Base-by-base conservation (phyloP, 108 stramenopile genomes). In the Seminavis robusta region DNA sequence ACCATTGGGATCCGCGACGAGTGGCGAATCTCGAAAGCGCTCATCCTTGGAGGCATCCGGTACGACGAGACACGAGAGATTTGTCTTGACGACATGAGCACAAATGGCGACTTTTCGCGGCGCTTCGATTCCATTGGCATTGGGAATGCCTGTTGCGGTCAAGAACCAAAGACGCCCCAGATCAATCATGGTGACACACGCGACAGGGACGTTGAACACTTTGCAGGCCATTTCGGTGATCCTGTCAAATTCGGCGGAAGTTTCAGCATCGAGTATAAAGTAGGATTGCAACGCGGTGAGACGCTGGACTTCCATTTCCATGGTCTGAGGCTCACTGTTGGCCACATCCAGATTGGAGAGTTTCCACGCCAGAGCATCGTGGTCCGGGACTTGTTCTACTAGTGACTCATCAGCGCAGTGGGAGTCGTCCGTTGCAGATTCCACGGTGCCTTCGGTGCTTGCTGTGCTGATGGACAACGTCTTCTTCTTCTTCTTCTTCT, bases 101-200 rank as follows among this genome's bases (percentile, higher is more conserved):
- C 92, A 93, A 52, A 93, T 89, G 25, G 86, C 86, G 7, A 60
- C 51, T 20, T 87, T 71, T 27, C 92, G 77, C 9, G 56, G 66
- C 23, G 85, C 80, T 69, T 93, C 83, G 17, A 47, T 26, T 7
- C 8, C 52, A 34, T 36, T 36, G 20, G 4, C 10, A 27, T 31
- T 16, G 44, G n/a, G n/a, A 45, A 45, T n/a, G 17, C 44, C 44
- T 45, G 10, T 10, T 16, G 8, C 8, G 11, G 71, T 69, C 63
- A 74, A 47, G 65, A 92, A 88, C 86, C 84, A 11, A 36, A 59
- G 59, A 19, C 21, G 67, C 9, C 72, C 72, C 4, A 73, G 28
- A 56, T 73, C 72, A 19, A 92, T 74, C 54, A 92, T 53, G 36
- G 59, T 60, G 16, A 92, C 71, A 25, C 86, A 56, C 46, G 69